A percentile compares a stretch with the other conserved stretches of the same genome.
These are phyloP conservation scores for Diutina ranongensis DNA, from an alignment of 1,139 yeast genomes.

Conservation along the genomic window DNA sequence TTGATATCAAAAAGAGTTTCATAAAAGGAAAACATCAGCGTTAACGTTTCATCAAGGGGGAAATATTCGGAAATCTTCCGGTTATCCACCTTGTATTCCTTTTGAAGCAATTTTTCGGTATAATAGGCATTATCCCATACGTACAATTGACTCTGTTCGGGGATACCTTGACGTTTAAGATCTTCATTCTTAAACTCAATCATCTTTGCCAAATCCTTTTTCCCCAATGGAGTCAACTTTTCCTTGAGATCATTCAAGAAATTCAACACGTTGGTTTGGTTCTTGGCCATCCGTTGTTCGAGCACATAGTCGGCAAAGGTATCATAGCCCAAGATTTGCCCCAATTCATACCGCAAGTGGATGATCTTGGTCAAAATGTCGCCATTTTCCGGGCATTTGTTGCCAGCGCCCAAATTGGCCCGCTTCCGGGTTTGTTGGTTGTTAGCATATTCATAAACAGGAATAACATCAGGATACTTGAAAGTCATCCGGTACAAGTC, in stretches of 20 bases:
- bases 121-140: constrained; percentile 70
- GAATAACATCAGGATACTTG: constrained; percentile 71
- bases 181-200: constrained; percentile 44
- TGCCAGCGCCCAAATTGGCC: constrained; percentile 57
- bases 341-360: constrained; percentile 47
- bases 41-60: constrained; percentile 59
- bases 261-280: constrained; percentile 41
- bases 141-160: constrained; percentile 34
- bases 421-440: constrained; percentile 51
- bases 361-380: constrained; percentile 48
- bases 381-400: constrained; percentile 53
- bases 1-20: constrained; percentile 58
- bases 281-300: constrained; percentile 74
- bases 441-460: constrained; percentile 62
- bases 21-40: constrained; percentile 57
- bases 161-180: constrained; percentile 28
- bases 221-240: constrained; percentile 49
- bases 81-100: constrained; percentile 60
- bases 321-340: constrained; percentile 51
- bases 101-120: constrained; percentile 51
- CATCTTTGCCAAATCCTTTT: constrained; percentile 39
- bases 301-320: constrained; percentile 58
- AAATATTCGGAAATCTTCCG: constrained; percentile 65
- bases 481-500: constrained; percentile 56
- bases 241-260: constrained; percentile 51